Evolutionary conservation across 495 filamentous ascomycete genomes (phyloP).

Genomic region (Aspergillus diversus): DNA sequence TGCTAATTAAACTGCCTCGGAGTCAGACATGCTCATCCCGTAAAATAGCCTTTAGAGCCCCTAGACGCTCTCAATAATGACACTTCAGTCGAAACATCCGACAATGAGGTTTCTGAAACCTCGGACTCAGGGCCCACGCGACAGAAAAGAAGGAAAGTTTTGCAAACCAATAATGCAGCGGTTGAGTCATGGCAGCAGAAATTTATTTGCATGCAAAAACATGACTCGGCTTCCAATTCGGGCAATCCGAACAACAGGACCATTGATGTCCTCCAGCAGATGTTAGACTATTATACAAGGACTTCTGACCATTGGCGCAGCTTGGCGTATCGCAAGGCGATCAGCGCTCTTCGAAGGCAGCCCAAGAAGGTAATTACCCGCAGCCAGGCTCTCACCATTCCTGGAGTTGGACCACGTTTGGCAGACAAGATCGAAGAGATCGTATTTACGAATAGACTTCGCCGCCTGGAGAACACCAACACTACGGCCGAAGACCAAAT

Average conservation of each 20-base stretch:
- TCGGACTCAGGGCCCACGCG: conserved; percentile 28
- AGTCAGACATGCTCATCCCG: neutral
- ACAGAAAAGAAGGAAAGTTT: conserved; percentile 38
- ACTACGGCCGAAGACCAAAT: conserved; percentile 64
- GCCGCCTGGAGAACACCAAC: conserved; percentile 70
- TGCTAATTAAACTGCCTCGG: neutral
- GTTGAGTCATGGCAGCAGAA: conserved; percentile 49
- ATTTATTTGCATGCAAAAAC: conserved; percentile 72
- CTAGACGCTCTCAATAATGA: conserved; percentile 35
- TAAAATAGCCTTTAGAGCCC: conserved; percentile 46
- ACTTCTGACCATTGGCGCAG: conserved; percentile 80
- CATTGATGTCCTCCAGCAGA: conserved; percentile 77
- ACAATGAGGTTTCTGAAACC: conserved; percentile 24
- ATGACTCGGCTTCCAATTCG: conserved; percentile 41
- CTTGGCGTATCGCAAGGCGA: conserved; percentile 79
- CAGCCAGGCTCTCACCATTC: conserved; percentile 68
- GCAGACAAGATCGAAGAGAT: conserved; percentile 95
- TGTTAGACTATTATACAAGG: conserved; percentile 79
- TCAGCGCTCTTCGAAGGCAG: conserved; percentile 71
- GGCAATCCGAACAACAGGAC: conserved; percentile 72
- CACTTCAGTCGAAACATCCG: conserved; percentile 24
- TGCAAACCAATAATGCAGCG: conserved; percentile 17
- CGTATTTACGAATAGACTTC: conserved; percentile 71
- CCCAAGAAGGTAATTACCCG: conserved; percentile 64
- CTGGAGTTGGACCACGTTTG: conserved; percentile 73